Conservation (phyloP, 1,284 basidiomycete genomes). For the Pterulicium gracile region DNA sequence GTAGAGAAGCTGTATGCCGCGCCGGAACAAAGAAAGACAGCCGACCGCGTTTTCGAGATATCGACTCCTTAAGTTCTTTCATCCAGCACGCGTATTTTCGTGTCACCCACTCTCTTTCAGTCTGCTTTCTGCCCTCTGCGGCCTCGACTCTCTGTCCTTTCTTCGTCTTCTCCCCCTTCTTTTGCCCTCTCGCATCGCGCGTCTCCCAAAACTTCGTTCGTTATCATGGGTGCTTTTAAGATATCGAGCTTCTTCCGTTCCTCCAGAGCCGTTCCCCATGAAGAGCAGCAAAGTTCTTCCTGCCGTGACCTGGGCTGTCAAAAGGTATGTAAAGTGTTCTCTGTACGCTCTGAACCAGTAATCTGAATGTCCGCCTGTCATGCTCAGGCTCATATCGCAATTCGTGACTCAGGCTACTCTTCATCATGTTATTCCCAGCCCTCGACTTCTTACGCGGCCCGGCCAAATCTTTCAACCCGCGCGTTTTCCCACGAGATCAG, state of each 20-base stretch:
- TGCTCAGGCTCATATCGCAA: not conserved
- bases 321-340: not conserved
- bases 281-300: not conserved
- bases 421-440: not conserved
- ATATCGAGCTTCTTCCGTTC: not conserved
- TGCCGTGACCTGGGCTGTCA: not conserved
- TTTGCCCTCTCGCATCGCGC: not conserved
- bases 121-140: too few relatives aligned
- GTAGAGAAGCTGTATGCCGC: too few relatives aligned
- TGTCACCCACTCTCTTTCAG: not conserved
- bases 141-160: not conserved
- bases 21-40: not conserved
- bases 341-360: not conserved
- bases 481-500: not conserved
- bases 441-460: not conserved
- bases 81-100: not conserved
- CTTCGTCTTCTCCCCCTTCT: not conserved
- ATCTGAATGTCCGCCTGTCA: not conserved
- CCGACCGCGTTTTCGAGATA: not conserved
- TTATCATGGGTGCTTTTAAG: not conserved
- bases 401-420: conserved; percentile 1
- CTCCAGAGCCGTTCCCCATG: not conserved
- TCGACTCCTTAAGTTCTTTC: not conserved
- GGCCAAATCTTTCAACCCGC: not conserved
- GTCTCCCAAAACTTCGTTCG: not conserved